These are phyloP conservation scores for Nannochloris sp. DNA, from an alignment of 139 green algal species.

Conservation along the genomic window DNA sequence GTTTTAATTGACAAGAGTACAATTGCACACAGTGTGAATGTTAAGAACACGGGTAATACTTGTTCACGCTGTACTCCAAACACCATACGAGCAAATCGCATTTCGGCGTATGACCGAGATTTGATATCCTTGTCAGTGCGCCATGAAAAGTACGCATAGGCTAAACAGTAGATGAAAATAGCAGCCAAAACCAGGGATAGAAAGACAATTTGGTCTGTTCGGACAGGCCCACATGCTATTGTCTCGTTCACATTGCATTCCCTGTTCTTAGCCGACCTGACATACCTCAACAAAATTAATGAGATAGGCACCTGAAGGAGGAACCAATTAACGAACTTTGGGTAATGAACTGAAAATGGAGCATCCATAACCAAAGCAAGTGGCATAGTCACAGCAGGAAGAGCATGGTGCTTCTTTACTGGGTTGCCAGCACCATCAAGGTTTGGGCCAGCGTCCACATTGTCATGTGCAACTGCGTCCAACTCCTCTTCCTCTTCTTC, in stretches of 20 bases:
- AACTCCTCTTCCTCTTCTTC: too few relatives aligned
- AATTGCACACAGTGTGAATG: background rate
- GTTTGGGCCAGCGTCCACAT: too few relatives aligned
- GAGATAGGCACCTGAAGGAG: background rate
- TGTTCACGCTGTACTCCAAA: background rate
- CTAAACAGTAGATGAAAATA: background rate
- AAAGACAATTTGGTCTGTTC: background rate
- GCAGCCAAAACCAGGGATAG: background rate
- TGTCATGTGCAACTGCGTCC: too few relatives aligned
- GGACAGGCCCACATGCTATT: too few relatives aligned
- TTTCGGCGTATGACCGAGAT: slow-evolving; percentile 3
- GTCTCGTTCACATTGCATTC: background rate
- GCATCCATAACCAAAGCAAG: slow-evolving; percentile 7
- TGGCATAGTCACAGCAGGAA: background rate
- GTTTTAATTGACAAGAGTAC: slow-evolving; percentile 8
- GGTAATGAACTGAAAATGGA: background rate
- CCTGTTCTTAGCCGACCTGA: background rate
- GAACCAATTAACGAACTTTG: background rate
- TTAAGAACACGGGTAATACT: background rate
- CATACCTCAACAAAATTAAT: background rate
- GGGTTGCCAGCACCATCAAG: background rate
- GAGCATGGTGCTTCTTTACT: background rate
- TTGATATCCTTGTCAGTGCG: background rate
- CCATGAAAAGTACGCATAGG: background rate
- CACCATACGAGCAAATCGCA: slow-evolving; percentile 2